phyloP scores from a whole-genome alignment of 306 rosid genomes.

The Rosa lucieae region DNA sequence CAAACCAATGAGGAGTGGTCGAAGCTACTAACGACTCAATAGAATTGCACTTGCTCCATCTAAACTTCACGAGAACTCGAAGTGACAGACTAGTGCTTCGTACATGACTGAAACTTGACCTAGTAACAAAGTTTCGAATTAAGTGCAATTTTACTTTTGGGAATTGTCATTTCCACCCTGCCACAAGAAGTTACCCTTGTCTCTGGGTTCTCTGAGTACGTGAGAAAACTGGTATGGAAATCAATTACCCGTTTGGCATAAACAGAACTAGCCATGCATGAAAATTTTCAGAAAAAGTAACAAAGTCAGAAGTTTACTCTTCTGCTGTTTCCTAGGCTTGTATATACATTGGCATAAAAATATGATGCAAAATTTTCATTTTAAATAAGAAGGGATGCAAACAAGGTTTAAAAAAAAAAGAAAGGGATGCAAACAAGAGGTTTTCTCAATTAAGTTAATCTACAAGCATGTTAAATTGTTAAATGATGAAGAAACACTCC shows the following conservation, averaged over 20 bases:
- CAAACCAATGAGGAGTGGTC: not conserved
- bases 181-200: not conserved
- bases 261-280: not conserved
- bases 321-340: not conserved
- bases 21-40: not conserved
- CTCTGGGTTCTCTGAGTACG: not conserved
- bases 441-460: not conserved
- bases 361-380: not conserved
- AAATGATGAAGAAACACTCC: not conserved
- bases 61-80: not conserved
- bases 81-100: not conserved
- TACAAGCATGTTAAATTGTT: too few species aligned
- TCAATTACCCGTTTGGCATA: not conserved
- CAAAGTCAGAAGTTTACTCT: constrained; percentile 5
- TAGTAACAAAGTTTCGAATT: not conserved
- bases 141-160: not conserved
- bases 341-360: not conserved
- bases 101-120: not conserved
- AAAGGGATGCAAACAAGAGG: not conserved
- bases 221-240: not conserved
- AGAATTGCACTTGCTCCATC: not conserved
- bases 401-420: not conserved
- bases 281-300: not conserved
- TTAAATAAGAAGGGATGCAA: not conserved
- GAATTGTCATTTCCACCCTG: not conserved